These are phyloP conservation scores for Crithidia expoeki DNA, from an alignment of 208 protist genomes.

Conservation along the genomic window DNA sequence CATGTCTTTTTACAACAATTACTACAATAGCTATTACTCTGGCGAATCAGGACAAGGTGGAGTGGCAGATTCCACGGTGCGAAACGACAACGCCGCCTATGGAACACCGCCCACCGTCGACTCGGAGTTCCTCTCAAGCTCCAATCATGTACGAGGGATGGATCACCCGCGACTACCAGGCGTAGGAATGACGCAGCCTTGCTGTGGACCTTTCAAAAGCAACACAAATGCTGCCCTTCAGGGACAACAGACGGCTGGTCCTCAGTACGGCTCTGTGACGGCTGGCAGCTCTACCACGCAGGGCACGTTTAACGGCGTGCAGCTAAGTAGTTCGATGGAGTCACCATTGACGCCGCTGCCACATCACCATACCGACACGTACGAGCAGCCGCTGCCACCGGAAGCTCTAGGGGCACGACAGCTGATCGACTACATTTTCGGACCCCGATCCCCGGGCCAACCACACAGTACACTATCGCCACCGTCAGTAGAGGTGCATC, in stretches of 20 bases:
- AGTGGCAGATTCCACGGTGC: constrained; percentile 1
- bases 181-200: too few species aligned
- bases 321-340: constrained; percentile 9
- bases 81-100: constrained; percentile 20
- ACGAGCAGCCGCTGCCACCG: constrained; percentile 40
- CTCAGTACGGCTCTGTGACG: constrained; percentile 14
- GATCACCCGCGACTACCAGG: not conserved
- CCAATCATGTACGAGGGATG: not conserved
- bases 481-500: constrained; percentile 22
- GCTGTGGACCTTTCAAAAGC: too few species aligned
- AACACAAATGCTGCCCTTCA: too few species aligned
- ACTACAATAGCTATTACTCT: constrained; percentile 4
- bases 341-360: not conserved
- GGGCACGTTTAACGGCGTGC: not conserved
- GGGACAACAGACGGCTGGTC: not conserved
- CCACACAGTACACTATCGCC: constrained; percentile 36
- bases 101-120: not conserved
- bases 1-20: constrained; percentile 20
- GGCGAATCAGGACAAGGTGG: not conserved
- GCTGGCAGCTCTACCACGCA: constrained; percentile 1
- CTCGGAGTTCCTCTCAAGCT: constrained; percentile 4
- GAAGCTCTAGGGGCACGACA: constrained; percentile 47
- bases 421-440: constrained; percentile 51
- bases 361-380: constrained; percentile 34
- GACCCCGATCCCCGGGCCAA: constrained; percentile 17